Conservation (phyloP, 2,329 filamentous ascomycete species). For the Penicillium sp. region DNA sequence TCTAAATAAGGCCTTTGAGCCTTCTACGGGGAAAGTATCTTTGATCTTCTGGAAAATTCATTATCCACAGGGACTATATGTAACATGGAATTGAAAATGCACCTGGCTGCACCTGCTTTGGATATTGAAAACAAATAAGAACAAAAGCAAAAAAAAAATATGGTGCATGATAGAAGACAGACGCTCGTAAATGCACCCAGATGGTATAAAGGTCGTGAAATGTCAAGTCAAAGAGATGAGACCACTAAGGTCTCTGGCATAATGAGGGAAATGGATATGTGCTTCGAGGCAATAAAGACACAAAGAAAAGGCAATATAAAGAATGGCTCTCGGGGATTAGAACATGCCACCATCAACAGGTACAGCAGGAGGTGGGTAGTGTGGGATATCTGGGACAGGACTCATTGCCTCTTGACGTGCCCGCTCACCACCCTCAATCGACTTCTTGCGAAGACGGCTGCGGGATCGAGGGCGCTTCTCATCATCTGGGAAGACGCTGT, state of each 20-base stretch:
- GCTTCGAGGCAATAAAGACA: constrained; percentile 3
- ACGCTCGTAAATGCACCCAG: constrained; percentile 28
- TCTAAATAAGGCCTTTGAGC: no score
- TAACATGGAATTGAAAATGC: neutral
- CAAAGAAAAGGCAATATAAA: constrained; percentile 1
- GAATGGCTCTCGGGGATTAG: constrained; percentile 19
- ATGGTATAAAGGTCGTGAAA: constrained; percentile 28
- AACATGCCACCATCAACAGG: constrained; percentile 42
- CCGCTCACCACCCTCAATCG: constrained; percentile 46
- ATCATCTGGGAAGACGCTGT: constrained; percentile 30
- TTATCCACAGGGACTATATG: neutral
- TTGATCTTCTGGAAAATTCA: no score
- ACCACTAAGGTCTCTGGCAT: neutral
- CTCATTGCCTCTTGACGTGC: constrained; percentile 43
- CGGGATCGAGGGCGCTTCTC: constrained; percentile 40
- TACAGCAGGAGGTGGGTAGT: constrained; percentile 30
- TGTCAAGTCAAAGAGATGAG: constrained; percentile 1
- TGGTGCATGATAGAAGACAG: constrained; percentile 10
- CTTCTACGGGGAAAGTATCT: no score
- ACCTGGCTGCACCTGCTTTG: constrained; percentile 7
- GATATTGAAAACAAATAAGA: constrained; percentile 2
- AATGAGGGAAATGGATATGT: constrained; percentile 6
- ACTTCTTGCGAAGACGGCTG: constrained; percentile 26
- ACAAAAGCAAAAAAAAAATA: constrained; percentile 2
- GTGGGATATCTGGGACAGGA: constrained; percentile 32